phyloP scores from a whole-genome alignment of 2,329 filamentous ascomycete species.

The Pseudocercospora cruenta region DNA sequence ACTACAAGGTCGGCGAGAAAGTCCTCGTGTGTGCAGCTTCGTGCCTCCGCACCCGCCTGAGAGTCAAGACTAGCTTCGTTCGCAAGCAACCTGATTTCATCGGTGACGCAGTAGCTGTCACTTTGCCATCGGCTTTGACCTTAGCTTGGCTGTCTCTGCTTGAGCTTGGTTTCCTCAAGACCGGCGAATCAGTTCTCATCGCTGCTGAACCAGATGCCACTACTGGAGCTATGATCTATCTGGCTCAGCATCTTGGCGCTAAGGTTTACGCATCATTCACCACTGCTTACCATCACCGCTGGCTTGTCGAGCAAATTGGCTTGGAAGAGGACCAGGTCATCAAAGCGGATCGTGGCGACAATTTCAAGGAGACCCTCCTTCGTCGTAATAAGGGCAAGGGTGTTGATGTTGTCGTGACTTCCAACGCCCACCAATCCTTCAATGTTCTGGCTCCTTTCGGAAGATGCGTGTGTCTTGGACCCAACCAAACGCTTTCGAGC shows the following conservation, averaged over 20 bases:
- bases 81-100: slow-evolving; percentile 10
- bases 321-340: slow-evolving; percentile 10
- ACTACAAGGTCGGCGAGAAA: slow-evolving; percentile 8
- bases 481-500: background rate
- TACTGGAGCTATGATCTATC: slow-evolving; percentile 7
- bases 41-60: slow-evolving; percentile 2
- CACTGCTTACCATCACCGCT: slow-evolving; percentile 9
- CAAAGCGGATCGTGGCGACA: slow-evolving; percentile 5
- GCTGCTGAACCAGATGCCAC: background rate
- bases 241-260: slow-evolving; percentile 7
- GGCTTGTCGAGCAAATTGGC: slow-evolving; percentile 11
- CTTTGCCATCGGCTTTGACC: background rate
- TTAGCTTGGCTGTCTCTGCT: slow-evolving; percentile 2
- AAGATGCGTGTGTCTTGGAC: slow-evolving; percentile 6
- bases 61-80: slow-evolving; percentile 1
- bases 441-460: slow-evolving; percentile 10
- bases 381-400: slow-evolving; percentile 6
- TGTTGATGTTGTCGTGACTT: slow-evolving; percentile 7
- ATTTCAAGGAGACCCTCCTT: slow-evolving; percentile 5
- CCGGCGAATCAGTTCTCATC: slow-evolving; percentile 4
- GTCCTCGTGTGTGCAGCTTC: slow-evolving; percentile 5
- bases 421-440: slow-evolving; percentile 2
- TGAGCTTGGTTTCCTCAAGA: slow-evolving; percentile 7
- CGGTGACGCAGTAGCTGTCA: slow-evolving; percentile 6
- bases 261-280: slow-evolving; percentile 6